Evolutionary conservation across 805 yeast species (phyloP), one percentile per base, ranked within the genome.

Genomic region (Metschnikowia proteae): DNA sequence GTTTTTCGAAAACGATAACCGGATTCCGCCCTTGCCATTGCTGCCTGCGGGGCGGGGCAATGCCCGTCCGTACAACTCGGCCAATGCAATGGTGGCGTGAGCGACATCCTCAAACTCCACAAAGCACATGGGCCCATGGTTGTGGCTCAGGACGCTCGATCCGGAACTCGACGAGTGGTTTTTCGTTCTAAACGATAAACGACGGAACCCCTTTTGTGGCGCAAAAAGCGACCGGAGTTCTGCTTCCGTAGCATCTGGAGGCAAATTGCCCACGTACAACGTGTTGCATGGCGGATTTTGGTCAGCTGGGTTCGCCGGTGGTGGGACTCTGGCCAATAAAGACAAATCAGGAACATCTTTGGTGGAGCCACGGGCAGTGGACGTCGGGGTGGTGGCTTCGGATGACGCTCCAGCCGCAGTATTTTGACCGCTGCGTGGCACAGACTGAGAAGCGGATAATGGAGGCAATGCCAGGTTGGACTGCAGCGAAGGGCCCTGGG

Each of bases 271-370:
- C 42, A 94, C 99, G 61, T 94, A 94, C 48, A 94, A 73, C 0
- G 99, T 94, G 66, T 94, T 94, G 71, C 99, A 94, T 6, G 99
- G 99, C 3, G 99, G 98, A 63, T 94, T 94, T 69, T 94, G 99
- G 67, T 94, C 99, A 2, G 99, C 98, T 5, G 99, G 99, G 61
- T 92, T 92, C 1, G 96, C 96, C 5, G 95, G 96, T 4, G 92
- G 90, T 10, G 94, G 95, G 29, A 87, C 90, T 55, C 89, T 71
- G 0, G 92, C 90, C 42, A 87, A 68, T 40, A 86, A 70, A 0
- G 90, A 83, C 53, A 86, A 72, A 62, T 86, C 94, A 0, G 83
- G 83, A 10, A 70, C 78, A 73, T 68, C 73, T 47, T 69, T 68
- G 17, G 61, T 50, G 23, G 50, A 37, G 4, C 52, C 30, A 22